Evolutionary conservation across 2,329 filamentous ascomycete species (phyloP), one percentile per base, ranked within the genome.

Genomic region (Rutstroemia sydowiana): DNA sequence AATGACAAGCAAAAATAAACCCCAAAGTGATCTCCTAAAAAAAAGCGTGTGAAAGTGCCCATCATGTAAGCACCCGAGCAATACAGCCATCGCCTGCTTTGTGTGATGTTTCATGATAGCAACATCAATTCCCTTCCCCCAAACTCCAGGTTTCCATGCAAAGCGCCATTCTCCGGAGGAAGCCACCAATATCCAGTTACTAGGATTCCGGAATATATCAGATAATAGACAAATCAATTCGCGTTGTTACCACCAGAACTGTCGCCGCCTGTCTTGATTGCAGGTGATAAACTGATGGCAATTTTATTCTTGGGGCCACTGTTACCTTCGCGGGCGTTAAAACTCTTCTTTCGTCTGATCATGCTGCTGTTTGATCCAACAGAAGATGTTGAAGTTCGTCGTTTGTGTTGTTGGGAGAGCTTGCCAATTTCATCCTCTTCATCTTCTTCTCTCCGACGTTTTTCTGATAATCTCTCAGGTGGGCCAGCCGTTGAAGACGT

Each of bases 381-480:
- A 28, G 63, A 63, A 39, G 71, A 72, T 2, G 72, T 71, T 7
- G 78, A 76, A 51, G 79, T 83, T 34, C 81, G 76, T 37, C 81
- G 75, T 64, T 84, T 85, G 11, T 57, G 54, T 45, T 78, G 73
- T 58, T n/a, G n/a, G n/a, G 88, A 82, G 61, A 96, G 76, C 69
- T 93, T 95, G 50, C 84, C 83, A n/a, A 97, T 72, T 63, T 92
- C 88, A 58, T 96, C 91, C 51, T 95, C 91, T 42, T 96, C 92
- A 56, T 95, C 89, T 52, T 96, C 92, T 65, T 95, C 91, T 61
- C 93, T 81, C 44, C 92, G 81, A 44, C 92, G 85, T 70, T 97
- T 97, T 67, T 95, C 88, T 0, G 89, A 86, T 16, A 95, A 70
- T 49, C 88, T 79, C 68, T 95, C 89, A 0, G 84, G 86, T 3